These are phyloP conservation scores for Rugonectria rugulosa DNA, from an alignment of 2,329 filamentous ascomycete species.

Conservation along the genomic window DNA sequence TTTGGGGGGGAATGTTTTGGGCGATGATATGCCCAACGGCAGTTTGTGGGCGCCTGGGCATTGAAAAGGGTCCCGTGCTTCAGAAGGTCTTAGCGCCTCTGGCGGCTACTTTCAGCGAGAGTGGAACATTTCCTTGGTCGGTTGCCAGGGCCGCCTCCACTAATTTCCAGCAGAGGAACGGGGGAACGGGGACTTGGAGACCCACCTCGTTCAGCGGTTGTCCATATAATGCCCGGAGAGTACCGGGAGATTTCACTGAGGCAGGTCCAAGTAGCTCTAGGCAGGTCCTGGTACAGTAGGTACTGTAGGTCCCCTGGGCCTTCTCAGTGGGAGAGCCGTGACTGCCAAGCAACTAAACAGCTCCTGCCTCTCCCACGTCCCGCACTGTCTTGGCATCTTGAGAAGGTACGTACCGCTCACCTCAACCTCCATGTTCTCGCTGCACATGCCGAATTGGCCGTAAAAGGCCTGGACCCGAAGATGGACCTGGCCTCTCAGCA, in stretches of 20 bases:
- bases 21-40: slow-evolving; percentile 29
- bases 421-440: slow-evolving; percentile 1
- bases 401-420: slow-evolving; percentile 29
- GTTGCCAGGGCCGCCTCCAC: slow-evolving; percentile 16
- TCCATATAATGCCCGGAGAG: not conserved
- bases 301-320: too few species aligned
- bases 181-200: slow-evolving; percentile 3
- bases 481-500: slow-evolving; percentile 31
- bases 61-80: slow-evolving; percentile 4
- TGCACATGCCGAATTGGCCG: slow-evolving; percentile 28
- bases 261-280: too few species aligned
- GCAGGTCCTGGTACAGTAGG: too few species aligned
- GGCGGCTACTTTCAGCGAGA: not conserved
- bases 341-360: too few species aligned
- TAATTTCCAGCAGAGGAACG: slow-evolving; percentile 2
- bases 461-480: slow-evolving; percentile 30
- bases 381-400: not conserved
- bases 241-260: not conserved
- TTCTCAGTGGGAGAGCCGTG: too few species aligned
- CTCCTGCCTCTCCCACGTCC: too few species aligned
- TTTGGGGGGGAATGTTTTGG: slow-evolving; percentile 19
- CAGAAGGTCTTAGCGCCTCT: slow-evolving; percentile 29
- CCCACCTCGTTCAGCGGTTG: slow-evolving; percentile 1
- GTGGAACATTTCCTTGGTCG: not conserved
- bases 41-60: slow-evolving; percentile 30